These are phyloP conservation scores for Termitomyces bulborhizus DNA, from an alignment of 768 basidiomycete genomes.

Conservation along the genomic window DNA sequence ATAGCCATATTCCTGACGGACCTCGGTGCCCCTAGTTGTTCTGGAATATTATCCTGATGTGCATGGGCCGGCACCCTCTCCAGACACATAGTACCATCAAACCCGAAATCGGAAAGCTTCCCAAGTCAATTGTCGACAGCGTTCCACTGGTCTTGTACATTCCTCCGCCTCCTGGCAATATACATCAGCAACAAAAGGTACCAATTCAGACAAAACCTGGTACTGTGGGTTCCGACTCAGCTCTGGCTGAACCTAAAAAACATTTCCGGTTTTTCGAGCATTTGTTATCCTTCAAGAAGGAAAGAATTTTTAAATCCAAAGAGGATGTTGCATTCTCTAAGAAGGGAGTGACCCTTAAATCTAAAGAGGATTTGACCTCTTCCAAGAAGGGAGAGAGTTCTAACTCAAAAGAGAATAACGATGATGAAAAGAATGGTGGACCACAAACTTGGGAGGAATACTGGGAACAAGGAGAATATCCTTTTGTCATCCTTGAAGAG, in stretches of 20 bases:
- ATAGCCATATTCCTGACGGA: neutral
- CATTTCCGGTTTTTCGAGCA: slow-evolving; percentile 50
- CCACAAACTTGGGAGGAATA: slow-evolving; percentile 66
- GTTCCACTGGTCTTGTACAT: slow-evolving; percentile 87
- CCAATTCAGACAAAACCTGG: slow-evolving; percentile 35
- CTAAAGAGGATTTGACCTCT: neutral
- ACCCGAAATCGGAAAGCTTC: slow-evolving; percentile 72
- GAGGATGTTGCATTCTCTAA: slow-evolving; percentile 14
- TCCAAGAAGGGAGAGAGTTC: neutral
- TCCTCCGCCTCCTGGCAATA: slow-evolving; percentile 60
- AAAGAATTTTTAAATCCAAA: too few relatives aligned
- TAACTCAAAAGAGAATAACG: slow-evolving; percentile 5
- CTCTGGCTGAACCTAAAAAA: slow-evolving; percentile 26
- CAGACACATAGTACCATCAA: slow-evolving; percentile 69
- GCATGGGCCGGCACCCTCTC: slow-evolving; percentile 73
- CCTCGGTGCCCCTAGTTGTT: slow-evolving; percentile 39
- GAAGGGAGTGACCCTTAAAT: slow-evolving; percentile 1
- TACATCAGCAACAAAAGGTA: slow-evolving; percentile 24
- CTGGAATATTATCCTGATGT: slow-evolving; percentile 75
- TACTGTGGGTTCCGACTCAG: slow-evolving; percentile 45
- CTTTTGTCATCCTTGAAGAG: slow-evolving; percentile 75
- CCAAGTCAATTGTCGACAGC: slow-evolving; percentile 64
- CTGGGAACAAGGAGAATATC: slow-evolving; percentile 73
- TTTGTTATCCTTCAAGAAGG: slow-evolving; percentile 18
- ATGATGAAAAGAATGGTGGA: slow-evolving; percentile 13